Percentiles rank a stretch among this genome's conserved stretches.
phyloP scores from a whole-genome alignment of 495 filamentous ascomycete species.

The Xylaria acuta region DNA sequence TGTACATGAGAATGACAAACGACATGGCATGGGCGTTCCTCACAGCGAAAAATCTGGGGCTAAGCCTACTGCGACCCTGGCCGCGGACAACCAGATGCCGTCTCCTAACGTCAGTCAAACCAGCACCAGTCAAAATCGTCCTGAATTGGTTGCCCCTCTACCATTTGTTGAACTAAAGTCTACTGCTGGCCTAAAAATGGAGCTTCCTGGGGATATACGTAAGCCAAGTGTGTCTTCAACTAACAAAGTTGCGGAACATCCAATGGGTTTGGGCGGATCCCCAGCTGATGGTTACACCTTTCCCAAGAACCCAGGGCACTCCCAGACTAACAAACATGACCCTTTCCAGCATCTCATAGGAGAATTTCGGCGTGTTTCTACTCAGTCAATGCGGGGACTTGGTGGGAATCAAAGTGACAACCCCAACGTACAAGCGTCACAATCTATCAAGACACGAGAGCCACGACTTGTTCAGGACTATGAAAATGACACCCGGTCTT shows the following conservation, averaged over 20 bases:
- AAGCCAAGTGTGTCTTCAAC: background rate
- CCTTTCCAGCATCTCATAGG: conserved; percentile 19
- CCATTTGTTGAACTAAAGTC: background rate
- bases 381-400: background rate
- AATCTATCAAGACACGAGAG: background rate
- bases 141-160: no score
- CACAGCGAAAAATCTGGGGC: background rate
- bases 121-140: background rate
- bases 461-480: conserved; percentile 18
- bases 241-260: background rate
- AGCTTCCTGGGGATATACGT: background rate
- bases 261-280: no score
- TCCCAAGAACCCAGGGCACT: background rate
- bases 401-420: background rate
- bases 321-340: background rate
- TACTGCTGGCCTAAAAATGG: background rate
- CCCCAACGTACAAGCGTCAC: background rate
- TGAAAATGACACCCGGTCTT: conserved; percentile 26
- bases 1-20: background rate
- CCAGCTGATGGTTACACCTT: background rate
- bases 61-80: background rate
- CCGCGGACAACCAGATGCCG: background rate
- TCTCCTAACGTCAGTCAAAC: background rate
- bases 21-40: background rate
- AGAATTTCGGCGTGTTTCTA: background rate